Conservation (phyloP, 805 yeast genomes). For the Candida corydali region DNA sequence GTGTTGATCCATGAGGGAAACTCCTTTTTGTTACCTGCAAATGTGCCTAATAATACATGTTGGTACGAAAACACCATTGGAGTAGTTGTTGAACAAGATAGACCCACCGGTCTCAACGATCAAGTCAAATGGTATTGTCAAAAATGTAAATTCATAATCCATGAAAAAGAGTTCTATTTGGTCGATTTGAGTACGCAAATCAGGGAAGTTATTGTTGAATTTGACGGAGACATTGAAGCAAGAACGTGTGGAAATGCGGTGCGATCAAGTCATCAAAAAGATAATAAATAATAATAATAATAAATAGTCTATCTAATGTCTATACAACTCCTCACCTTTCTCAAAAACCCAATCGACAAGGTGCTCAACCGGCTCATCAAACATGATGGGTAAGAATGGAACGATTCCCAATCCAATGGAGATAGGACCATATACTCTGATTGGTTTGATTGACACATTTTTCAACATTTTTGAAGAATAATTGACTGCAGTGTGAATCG, state of each 20-base stretch:
- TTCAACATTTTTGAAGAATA: slow-evolving; percentile 63
- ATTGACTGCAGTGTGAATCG: slow-evolving; percentile 73
- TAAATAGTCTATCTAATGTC: too few relatives aligned
- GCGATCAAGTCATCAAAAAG: slow-evolving; percentile 63
- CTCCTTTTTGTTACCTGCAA: slow-evolving; percentile 80
- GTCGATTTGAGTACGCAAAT: slow-evolving; percentile 86
- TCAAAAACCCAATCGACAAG: slow-evolving; percentile 61
- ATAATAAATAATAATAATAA: too few relatives aligned
- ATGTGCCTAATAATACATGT: slow-evolving; percentile 86
- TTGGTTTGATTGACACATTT: slow-evolving; percentile 42
- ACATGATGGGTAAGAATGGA: slow-evolving; percentile 71
- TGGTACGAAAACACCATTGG: slow-evolving; percentile 85
- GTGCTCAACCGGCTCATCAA: slow-evolving; percentile 79
- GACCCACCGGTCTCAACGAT: slow-evolving; percentile 71
- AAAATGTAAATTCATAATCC: slow-evolving; percentile 58
- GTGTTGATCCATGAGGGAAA: slow-evolving; percentile 79
- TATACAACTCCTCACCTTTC: slow-evolving; percentile 36
- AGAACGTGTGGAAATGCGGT: slow-evolving; percentile 79
- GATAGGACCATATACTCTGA: slow-evolving; percentile 72
- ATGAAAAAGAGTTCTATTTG: slow-evolving; percentile 70
- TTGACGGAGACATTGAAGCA: slow-evolving; percentile 56
- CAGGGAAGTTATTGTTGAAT: slow-evolving; percentile 70
- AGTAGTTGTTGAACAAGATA: slow-evolving; percentile 85
- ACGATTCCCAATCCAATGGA: slow-evolving; percentile 74
- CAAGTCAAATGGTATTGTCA: slow-evolving; percentile 85